Percentiles rank a stretch among this genome's conserved stretches.
Evolutionary conservation across 768 basidiomycete species (phyloP).

Genomic region (Sporobolomyces pararoseus): DNA sequence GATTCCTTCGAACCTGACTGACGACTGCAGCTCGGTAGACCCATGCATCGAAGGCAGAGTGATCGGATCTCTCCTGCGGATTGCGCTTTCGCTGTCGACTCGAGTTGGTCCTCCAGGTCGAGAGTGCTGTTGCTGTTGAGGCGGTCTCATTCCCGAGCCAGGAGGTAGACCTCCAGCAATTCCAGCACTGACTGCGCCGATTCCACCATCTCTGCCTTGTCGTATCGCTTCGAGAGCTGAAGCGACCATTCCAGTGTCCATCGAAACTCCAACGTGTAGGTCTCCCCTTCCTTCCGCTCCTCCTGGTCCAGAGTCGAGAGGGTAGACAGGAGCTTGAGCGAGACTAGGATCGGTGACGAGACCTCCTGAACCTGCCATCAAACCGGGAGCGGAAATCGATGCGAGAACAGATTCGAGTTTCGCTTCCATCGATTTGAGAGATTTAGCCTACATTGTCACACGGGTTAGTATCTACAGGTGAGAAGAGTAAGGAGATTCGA

Average conservation of each 20-base stretch:
- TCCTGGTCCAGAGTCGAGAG: constrained; percentile 30
- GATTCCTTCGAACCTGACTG: constrained; percentile 21
- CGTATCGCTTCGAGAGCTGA: constrained; percentile 27
- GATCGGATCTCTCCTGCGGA: constrained; percentile 25
- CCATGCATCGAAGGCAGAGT: constrained; percentile 19
- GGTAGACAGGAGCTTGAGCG: neutral
- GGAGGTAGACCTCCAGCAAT: neutral
- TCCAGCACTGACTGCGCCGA: constrained; percentile 1
- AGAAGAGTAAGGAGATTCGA: neutral
- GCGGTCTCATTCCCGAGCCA: neutral
- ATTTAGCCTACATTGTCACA: constrained; percentile 48
- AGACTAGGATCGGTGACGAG: constrained; percentile 29
- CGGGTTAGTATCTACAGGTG: neutral
- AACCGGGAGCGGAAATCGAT: constrained; percentile 56
- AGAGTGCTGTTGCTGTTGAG: constrained; percentile 4
- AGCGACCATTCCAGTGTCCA: constrained; percentile 26
- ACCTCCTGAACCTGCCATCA: constrained; percentile 36
- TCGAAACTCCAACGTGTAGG: constrained; percentile 21
- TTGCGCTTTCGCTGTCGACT: constrained; percentile 26
- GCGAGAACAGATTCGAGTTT: constrained; percentile 87
- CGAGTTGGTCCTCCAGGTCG: neutral
- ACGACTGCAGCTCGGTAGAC: constrained; percentile 2
- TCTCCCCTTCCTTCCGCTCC: constrained; percentile 34
- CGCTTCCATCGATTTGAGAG: constrained; percentile 82
- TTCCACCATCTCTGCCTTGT: constrained; percentile 7